phyloP scores from a whole-genome alignment of 768 basidiomycete species.

The Psilocybe cubensis region DNA sequence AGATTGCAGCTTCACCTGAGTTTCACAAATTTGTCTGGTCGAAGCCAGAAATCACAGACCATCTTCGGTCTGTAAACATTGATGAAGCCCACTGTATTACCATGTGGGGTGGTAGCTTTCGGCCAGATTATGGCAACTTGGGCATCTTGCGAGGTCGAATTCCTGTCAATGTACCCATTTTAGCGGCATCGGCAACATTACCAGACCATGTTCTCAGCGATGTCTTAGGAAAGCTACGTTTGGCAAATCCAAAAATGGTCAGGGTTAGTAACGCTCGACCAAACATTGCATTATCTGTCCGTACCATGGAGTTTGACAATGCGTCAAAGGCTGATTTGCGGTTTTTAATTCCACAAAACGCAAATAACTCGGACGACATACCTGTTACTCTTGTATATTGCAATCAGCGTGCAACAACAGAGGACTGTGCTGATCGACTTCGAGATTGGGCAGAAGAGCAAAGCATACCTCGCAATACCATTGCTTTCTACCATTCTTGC shows the following conservation, averaged over 20 bases:
- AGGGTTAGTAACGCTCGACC: constrained; percentile 23
- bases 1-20: constrained; percentile 16
- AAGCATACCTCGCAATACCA: constrained; percentile 5
- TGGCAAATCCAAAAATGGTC: constrained; percentile 12
- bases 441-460: constrained; percentile 18
- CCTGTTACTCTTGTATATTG: constrained; percentile 20
- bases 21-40: constrained; percentile 11
- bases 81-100: constrained; percentile 29
- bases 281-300: constrained; percentile 29
- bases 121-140: constrained; percentile 20
- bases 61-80: constrained; percentile 17
- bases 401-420: constrained; percentile 16
- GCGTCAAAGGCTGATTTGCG: constrained; percentile 25
- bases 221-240: constrained; percentile 14
- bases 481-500: constrained; percentile 25
- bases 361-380: constrained; percentile 7
- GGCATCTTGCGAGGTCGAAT: constrained; percentile 21
- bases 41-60: constrained; percentile 10
- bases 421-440: constrained; percentile 19
- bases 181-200: constrained; percentile 24
- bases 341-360: constrained; percentile 19
- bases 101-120: constrained; percentile 27
- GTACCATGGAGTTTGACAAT: constrained; percentile 18
- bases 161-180: constrained; percentile 13
- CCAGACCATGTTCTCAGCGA: constrained; percentile 22